Percentiles rank a stretch among this genome's conserved stretches.
These are phyloP conservation scores for Solanum raphanifolium DNA, from an alignment of 257 asterid species.

Conservation along the genomic window DNA sequence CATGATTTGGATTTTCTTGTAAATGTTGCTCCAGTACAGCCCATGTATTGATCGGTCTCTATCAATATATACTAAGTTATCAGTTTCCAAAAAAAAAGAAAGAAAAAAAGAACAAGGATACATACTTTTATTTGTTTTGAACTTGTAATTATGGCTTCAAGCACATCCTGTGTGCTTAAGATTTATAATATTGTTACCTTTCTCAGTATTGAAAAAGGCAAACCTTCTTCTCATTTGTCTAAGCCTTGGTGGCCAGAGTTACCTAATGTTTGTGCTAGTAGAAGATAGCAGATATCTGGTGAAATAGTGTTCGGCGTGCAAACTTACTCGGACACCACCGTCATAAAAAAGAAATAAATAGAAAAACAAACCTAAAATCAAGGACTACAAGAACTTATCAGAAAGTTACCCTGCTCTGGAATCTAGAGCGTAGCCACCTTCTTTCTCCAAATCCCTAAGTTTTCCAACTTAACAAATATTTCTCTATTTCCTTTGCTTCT, in stretches of 20 bases:
- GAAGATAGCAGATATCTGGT: background rate
- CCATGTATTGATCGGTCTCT: background rate
- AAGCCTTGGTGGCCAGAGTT: background rate
- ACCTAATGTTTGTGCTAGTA: background rate
- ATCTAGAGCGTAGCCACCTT: background rate
- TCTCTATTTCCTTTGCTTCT: background rate
- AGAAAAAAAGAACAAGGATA: background rate
- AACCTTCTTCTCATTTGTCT: background rate
- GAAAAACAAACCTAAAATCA: background rate
- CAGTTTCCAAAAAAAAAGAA: background rate
- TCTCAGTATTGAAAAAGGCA: background rate
- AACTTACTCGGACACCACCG: background rate
- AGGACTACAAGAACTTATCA: background rate
- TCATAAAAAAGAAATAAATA: background rate
- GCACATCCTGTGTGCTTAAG: background rate
- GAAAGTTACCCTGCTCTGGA: background rate
- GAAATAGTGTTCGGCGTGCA: background rate
- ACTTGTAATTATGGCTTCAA: background rate
- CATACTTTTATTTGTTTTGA: background rate
- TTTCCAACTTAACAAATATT: background rate
- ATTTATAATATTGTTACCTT: background rate
- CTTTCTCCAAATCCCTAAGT: background rate
- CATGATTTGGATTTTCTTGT: background rate
- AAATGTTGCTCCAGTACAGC: background rate
- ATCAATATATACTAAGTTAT: background rate